Evolutionary conservation across 169 alveolate species (phyloP).

Genomic region (Eimeria necatrix): DNA sequence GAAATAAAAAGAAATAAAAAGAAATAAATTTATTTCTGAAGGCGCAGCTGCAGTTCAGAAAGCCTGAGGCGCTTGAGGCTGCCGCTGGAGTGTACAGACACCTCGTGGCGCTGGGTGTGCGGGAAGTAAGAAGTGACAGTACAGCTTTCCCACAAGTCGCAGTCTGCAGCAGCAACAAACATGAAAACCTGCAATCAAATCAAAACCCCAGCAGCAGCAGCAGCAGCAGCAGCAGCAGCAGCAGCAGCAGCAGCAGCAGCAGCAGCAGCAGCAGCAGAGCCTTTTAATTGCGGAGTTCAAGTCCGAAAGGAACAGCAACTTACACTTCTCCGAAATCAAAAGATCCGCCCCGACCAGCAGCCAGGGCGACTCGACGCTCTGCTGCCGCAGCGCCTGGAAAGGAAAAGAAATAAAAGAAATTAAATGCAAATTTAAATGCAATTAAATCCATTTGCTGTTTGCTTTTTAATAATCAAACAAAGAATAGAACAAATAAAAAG

Average conservation of each 20-base stretch:
- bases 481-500: no score
- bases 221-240: not conserved
- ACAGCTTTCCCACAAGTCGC: slow-evolving; percentile 13
- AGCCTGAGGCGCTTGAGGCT: not conserved
- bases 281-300: no score
- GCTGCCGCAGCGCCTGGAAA: slow-evolving; percentile 18
- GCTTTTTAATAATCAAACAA: no score
- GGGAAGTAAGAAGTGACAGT: not conserved
- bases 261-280: not conserved
- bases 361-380: slow-evolving; percentile 3
- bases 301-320: not conserved
- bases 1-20: no score
- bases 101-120: not conserved
- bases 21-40: not conserved
- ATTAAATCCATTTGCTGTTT: not conserved
- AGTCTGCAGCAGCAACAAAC: not conserved
- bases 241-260: not conserved
- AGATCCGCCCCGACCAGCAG: not conserved
- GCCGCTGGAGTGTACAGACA: not conserved
- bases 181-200: no score
- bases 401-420: not conserved
- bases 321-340: not conserved
- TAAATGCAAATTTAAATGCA: not conserved
- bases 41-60: not conserved
- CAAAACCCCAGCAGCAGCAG: not conserved